A percentile compares a stretch with the other conserved stretches of the same genome.
phyloP scores from a whole-genome alignment of 106 monocot genomes.

The Agapanthus africanus region DNA sequence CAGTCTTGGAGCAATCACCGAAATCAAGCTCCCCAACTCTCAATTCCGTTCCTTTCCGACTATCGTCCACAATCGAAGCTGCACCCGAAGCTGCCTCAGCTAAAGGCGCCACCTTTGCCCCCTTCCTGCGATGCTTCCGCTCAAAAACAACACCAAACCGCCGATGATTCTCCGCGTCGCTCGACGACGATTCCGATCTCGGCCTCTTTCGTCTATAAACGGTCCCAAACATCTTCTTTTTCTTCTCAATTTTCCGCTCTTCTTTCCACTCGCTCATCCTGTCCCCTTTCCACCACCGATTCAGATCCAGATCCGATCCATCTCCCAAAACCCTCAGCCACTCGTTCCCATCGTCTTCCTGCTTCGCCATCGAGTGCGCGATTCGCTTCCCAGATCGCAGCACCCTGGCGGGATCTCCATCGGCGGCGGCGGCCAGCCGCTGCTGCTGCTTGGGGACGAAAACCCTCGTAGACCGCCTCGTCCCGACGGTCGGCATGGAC shows the following conservation, averaged over 20 bases:
- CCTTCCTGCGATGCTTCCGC: conserved; percentile 33
- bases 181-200: conserved; percentile 15
- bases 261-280: too few relatives aligned
- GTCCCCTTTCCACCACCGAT: conserved; percentile 1
- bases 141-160: conserved; percentile 48
- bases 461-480: conserved; percentile 64
- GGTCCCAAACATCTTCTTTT: conserved; percentile 26
- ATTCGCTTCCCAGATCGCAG: conserved; percentile 40
- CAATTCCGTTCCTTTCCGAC: background rate
- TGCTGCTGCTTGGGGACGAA: conserved; percentile 31
- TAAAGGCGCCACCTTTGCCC: conserved; percentile 11
- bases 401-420: conserved; percentile 7
- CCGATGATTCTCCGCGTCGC: conserved; percentile 9
- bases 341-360: background rate
- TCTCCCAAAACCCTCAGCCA: conserved; percentile 10
- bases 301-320: background rate
- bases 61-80: background rate
- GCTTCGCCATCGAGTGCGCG: background rate
- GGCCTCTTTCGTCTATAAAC: conserved; percentile 75
- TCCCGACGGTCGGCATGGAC: conserved; percentile 65
- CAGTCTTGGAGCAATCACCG: background rate
- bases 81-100: background rate
- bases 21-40: background rate
- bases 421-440: background rate
- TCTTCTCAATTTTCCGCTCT: background rate